Conservation (phyloP, 495 filamentous ascomycete species). For the Tuber borchii region DNA sequence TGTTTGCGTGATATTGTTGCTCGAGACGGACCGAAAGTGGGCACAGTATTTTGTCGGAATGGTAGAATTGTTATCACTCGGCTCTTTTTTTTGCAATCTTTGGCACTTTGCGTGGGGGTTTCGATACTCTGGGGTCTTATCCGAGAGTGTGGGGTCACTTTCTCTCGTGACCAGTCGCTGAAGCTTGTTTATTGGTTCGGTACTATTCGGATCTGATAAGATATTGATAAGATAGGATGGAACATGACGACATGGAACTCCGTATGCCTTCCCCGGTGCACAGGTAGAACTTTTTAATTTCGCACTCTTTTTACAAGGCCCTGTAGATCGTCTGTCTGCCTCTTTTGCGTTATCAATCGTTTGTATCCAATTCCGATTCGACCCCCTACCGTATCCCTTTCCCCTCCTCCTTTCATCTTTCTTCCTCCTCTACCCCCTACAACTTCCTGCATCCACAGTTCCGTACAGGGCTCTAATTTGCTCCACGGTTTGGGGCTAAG, state of each 20-base stretch:
- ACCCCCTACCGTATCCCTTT: neutral
- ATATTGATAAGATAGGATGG: neutral
- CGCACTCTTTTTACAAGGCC: too few species aligned
- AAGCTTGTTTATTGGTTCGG: neutral
- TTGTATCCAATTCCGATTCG: conserved; percentile 2
- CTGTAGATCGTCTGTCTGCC: too few species aligned
- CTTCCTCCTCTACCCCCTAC: neutral
- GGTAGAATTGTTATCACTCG: neutral
- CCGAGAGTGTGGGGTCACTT: neutral
- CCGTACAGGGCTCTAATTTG: neutral
- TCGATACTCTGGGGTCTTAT: too few species aligned
- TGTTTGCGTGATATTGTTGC: neutral
- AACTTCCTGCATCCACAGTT: neutral
- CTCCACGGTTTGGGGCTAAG: neutral
- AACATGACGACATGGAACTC: neutral
- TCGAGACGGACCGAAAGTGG: neutral
- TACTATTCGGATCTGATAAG: neutral
- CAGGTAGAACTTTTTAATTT: too few species aligned
- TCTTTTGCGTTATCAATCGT: too few species aligned
- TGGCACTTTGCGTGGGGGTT: neutral
- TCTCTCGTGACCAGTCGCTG: neutral
- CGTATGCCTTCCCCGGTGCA: neutral
- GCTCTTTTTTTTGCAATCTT: neutral
- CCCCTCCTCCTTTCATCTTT: conserved; percentile 6
- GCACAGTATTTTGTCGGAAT: neutral